Evolutionary conservation across 208 protist genomes (phyloP), one percentile per base, ranked within the genome.

Genomic region (Novymonas esmeraldas): DNA sequence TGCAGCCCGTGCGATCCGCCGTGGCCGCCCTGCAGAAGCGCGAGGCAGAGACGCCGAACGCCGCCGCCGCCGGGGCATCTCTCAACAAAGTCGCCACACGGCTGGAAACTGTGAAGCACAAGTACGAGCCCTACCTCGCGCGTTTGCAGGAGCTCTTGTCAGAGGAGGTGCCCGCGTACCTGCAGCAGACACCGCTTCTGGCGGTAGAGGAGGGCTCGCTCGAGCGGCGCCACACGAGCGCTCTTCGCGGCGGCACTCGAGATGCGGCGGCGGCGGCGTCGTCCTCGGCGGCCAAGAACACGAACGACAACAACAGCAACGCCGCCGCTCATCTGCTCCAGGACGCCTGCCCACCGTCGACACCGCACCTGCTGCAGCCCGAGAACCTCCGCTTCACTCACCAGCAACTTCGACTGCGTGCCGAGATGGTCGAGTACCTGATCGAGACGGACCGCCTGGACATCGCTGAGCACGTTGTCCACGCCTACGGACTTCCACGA

Each of bases 361-460:
- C 82, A 2, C 90, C 90, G 16, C 82, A 85, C 59, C 64, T 84
- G 28, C 56, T 95, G 3, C 62, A 64, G 26, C 73, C 75, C 6
- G 76, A 76, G 41, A 83, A 91, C 52, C 80, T 89, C 57, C 46
- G 58, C 11, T 70, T 75, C 46, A 46, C 71, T 6, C 74, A 79
- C 13, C 65, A 85, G 44, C 69, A 79, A 41, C 50, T 95, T 50
- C 71, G 73, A 24, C 67, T 95, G 11, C 85, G 83, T 13, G 77
- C 90, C 11, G 90, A 95, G 39, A 85, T 95, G 64, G 78, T 95
- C 2, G 70, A 89, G 31, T 95, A 95, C 70, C 75, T 95, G 26
- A 79, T 95, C 41, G 63, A 71, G 10, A 95, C 90, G n/a, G 68
- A 81, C 13, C 82, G 87, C 13, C 48, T 70, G 33, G 63, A 54